These are phyloP conservation scores for Acacia melanoxylon DNA, from an alignment of 306 rosid genomes.

Conservation along the genomic window DNA sequence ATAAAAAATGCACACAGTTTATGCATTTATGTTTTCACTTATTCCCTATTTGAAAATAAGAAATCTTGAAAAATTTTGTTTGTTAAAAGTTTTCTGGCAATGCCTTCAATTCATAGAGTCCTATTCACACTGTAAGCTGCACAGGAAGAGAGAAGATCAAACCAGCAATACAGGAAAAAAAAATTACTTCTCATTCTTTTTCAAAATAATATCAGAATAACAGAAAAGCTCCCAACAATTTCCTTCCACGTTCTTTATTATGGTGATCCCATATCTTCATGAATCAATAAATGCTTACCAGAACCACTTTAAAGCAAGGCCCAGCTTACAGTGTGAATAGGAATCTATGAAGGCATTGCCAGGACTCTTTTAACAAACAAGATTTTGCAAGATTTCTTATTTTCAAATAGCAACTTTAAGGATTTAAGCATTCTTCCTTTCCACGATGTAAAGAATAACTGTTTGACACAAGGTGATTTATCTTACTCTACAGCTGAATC, in stretches of 20 bases:
- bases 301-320: not conserved
- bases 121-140: not conserved
- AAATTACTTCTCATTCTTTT: not conserved
- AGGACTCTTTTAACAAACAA: not conserved
- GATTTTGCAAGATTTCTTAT: not conserved
- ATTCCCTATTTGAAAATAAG: not conserved
- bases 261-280: not conserved
- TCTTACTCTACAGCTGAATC: not conserved
- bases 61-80: not conserved
- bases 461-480: not conserved
- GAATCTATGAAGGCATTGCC: not conserved
- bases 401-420: not conserved
- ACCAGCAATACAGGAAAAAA: not conserved
- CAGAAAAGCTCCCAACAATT: conserved; percentile 6
- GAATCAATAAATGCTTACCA: conserved; percentile 11
- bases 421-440: not conserved
- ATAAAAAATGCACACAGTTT: conserved; percentile 12
- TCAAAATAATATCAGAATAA: not conserved
- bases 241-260: not conserved
- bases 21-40: not conserved
- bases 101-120: not conserved
- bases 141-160: not conserved
- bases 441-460: not conserved
- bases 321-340: not conserved
- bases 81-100: not conserved